These are phyloP conservation scores for Tetrapisispora arboricola DNA, from an alignment of 805 yeast genomes.

Conservation along the genomic window DNA sequence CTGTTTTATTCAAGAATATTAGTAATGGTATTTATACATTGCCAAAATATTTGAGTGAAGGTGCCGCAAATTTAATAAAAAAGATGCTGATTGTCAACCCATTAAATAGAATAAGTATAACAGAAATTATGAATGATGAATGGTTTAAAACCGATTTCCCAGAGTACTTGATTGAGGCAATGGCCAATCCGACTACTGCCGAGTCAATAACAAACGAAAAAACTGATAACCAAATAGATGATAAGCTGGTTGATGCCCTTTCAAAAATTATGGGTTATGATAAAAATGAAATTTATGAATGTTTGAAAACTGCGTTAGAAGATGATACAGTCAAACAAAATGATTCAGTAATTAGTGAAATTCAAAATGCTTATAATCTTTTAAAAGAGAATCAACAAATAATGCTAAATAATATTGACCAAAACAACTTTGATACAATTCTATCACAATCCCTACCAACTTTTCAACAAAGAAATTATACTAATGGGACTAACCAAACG, in stretches of 20 bases:
- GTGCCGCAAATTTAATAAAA: slow-evolving; percentile 73
- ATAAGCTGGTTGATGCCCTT: slow-evolving; percentile 63
- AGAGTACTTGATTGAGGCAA: slow-evolving; percentile 46
- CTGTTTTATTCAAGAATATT: slow-evolving; percentile 85
- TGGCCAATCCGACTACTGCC: neutral
- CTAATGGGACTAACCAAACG: slow-evolving; percentile 1
- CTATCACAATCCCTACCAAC: slow-evolving; percentile 56
- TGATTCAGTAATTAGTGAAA: slow-evolving; percentile 55
- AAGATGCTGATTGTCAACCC: slow-evolving; percentile 94
- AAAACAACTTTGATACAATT: slow-evolving; percentile 47
- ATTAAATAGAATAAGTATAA: slow-evolving; percentile 82
- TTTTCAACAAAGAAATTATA: slow-evolving; percentile 18
- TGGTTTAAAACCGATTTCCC: slow-evolving; percentile 84
- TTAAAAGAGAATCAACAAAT: slow-evolving; percentile 69
- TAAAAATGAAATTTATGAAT: slow-evolving; percentile 68
- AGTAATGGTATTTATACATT: slow-evolving; percentile 86
- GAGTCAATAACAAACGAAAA: slow-evolving; percentile 1
- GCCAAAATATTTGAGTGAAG: slow-evolving; percentile 76
- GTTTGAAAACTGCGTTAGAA: slow-evolving; percentile 33
- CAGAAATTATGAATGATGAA: slow-evolving; percentile 84
- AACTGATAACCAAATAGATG: slow-evolving; percentile 39
- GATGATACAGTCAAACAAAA: slow-evolving; percentile 20
- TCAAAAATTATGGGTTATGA: slow-evolving; percentile 84
- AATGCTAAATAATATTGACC: slow-evolving; percentile 39
- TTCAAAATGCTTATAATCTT: slow-evolving; percentile 74